Evolutionary conservation across 1,139 yeast species (phyloP), one percentile per base, ranked within the genome.

Genomic region (Chernovozyma aurita): DNA sequence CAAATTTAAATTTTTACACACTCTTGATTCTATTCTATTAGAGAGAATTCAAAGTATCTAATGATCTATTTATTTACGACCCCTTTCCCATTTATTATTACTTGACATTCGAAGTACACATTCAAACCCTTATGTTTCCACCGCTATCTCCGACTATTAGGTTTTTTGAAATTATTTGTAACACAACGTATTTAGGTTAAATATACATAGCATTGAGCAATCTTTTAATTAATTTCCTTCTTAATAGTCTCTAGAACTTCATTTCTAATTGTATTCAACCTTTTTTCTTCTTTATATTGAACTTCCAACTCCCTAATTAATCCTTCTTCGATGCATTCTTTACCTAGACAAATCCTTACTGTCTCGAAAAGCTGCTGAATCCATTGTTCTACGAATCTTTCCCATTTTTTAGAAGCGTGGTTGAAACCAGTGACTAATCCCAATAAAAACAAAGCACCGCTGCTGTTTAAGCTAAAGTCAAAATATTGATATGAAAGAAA

Each of bases 391-490:
- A 56, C 50, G 37, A 65, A 59, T 0, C 32, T 33, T 22, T 57
- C 59, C 76, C 76, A 70, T 5, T 42, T 45, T 35, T 60, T 64
- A 5, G 73, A 61, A 2, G 69, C 70, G 35, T 65, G 58, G 38
- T 68, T 68, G 47, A 69, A 66, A 6, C 76, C 76, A 36, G 65
- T 48, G 4, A 63, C 65, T 61, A 68, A 58, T 2, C 76, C 76
- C n/a, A 70, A 49, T 4, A 56, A 47, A 4, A 55, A 58, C 13
- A 70, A 48, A 0, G 74, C 70, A 18, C 58, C 37, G 1, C 66
- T 59, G 12, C 63, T 52, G 36, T 70, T 62, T 2, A 53, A 42
- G 2, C 60, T 50, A 38, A 67, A 57, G 3, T 58, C 72, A 44
- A 69, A 65, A 40, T 55, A 57, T 33, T 59, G 57, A 46, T 60